Evolutionary conservation across 306 rosid genomes (phyloP).

Genomic region (Cicer bijugum): DNA sequence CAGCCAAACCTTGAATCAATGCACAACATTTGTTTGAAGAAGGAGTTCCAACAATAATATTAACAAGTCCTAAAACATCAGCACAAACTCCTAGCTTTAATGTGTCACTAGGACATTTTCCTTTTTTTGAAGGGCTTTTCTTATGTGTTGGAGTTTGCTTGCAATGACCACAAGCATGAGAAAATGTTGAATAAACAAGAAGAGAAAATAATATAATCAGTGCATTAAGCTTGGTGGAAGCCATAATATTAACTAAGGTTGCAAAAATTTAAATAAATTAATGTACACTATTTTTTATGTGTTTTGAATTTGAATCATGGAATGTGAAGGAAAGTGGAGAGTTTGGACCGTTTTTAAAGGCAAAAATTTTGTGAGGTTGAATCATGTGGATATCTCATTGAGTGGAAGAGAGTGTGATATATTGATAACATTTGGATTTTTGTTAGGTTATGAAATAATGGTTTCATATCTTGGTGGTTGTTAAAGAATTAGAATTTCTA

Average conservation of each 20-base stretch:
- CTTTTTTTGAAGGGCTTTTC: constrained; percentile 3
- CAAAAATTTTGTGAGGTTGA: constrained; percentile 47
- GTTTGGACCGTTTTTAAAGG: constrained; percentile 52
- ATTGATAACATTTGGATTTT: constrained; percentile 47
- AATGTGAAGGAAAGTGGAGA: constrained; percentile 20
- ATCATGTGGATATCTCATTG: constrained; percentile 44
- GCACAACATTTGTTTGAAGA: constrained; percentile 65
- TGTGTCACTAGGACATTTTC: constrained; percentile 62
- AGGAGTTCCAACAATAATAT: constrained; percentile 56
- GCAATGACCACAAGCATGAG: constrained; percentile 58
- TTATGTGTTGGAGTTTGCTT: constrained; percentile 40
- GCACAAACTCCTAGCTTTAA: constrained; percentile 72
- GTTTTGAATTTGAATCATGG: constrained; percentile 19
- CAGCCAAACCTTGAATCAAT: constrained; percentile 63
- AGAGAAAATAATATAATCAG: constrained; percentile 58
- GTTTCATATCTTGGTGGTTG: constrained; percentile 5
- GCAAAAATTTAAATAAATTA: neutral
- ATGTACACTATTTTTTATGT: neutral
- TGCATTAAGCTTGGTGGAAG: constrained; percentile 59
- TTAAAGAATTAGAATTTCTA: constrained; percentile 6
- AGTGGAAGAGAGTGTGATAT: constrained; percentile 58
- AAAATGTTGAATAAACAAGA: constrained; percentile 47
- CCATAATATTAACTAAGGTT: constrained; percentile 44
- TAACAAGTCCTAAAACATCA: constrained; percentile 60
- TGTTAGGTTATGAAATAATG: constrained; percentile 52